Evolutionary conservation across 2,329 filamentous ascomycete genomes (phyloP).

Genomic region (Hymenoscyphus infarciens): DNA sequence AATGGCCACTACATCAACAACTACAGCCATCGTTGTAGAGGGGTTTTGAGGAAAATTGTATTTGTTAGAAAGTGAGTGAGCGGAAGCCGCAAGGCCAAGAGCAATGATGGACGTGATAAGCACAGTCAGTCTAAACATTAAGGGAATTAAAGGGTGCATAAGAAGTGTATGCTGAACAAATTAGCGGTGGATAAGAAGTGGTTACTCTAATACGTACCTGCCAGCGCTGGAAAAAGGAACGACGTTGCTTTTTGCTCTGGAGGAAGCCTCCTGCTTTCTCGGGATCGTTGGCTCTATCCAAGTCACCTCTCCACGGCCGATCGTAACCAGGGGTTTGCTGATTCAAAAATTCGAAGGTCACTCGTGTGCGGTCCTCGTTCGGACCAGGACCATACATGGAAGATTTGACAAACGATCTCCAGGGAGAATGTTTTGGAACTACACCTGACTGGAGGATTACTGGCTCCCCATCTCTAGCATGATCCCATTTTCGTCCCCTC

Average conservation of each 20-base stretch:
- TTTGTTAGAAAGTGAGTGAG: slow-evolving; percentile 53
- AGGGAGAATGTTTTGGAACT: slow-evolving; percentile 26
- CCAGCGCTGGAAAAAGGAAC: slow-evolving; percentile 25
- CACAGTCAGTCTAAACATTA: slow-evolving; percentile 77
- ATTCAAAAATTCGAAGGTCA: slow-evolving; percentile 30
- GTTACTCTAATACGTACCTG: slow-evolving; percentile 26
- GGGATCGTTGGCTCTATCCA: slow-evolving; percentile 27
- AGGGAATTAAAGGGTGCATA: slow-evolving; percentile 67
- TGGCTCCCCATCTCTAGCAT: slow-evolving; percentile 34
- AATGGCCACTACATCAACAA: slow-evolving; percentile 83
- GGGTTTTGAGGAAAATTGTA: slow-evolving; percentile 55
- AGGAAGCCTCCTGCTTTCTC: slow-evolving; percentile 31
- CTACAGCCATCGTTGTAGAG: slow-evolving; percentile 83
- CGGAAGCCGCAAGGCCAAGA: slow-evolving; percentile 71
- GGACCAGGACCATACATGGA: slow-evolving; percentile 32
- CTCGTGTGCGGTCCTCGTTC: slow-evolving; percentile 29
- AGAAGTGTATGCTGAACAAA: slow-evolving; percentile 29
- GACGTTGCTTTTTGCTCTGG: slow-evolving; percentile 30
- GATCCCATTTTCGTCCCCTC: slow-evolving; percentile 37
- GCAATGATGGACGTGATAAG: slow-evolving; percentile 80
- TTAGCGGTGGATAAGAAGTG: slow-evolving; percentile 12
- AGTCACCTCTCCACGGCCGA: slow-evolving; percentile 35
- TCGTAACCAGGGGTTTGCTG: slow-evolving; percentile 35
- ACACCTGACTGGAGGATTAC: slow-evolving; percentile 33
- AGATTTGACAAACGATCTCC: slow-evolving; percentile 33